A percentile compares a stretch with the other conserved stretches of the same genome.
Conservation (phyloP, 371 early-diverging fungal genomes). For the Mucor racemosus region DNA sequence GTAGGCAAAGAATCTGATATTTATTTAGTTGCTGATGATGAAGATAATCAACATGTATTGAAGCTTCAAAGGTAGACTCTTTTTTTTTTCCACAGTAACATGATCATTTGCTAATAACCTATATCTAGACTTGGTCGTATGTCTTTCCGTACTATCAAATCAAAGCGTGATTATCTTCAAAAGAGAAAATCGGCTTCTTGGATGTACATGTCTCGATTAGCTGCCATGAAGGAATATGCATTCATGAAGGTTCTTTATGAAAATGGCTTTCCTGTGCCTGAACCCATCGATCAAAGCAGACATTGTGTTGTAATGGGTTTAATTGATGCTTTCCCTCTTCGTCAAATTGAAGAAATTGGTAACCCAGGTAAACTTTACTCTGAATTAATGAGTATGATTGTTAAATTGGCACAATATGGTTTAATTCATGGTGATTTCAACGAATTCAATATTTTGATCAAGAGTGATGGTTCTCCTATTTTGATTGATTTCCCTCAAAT, state of each 20-base stretch:
- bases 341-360: constrained; percentile 84
- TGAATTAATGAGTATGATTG: constrained; percentile 93
- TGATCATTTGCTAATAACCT: neutral
- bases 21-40: constrained; percentile 93
- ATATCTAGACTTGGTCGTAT: constrained; percentile 89
- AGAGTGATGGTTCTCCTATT: constrained; percentile 81
- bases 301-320: constrained; percentile 99
- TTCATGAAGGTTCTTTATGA: constrained; percentile 95
- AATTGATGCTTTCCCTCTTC: constrained; percentile 93
- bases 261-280: constrained; percentile 96
- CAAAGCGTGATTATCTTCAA: constrained; percentile 95
- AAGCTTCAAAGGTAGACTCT: constrained; percentile 83
- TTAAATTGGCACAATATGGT: constrained; percentile 94
- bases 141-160: constrained; percentile 98
- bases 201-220: constrained; percentile 97
- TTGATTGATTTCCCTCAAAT: constrained; percentile 99
- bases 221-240: constrained; percentile 96
- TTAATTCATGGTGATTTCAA: constrained; percentile 99
- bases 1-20: constrained; percentile 99
- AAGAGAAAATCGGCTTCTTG: constrained; percentile 93
- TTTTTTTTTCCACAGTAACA: neutral
- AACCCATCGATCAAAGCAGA: constrained; percentile 91
- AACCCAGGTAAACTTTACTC: constrained; percentile 94
- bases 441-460: constrained; percentile 99
- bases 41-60: constrained; percentile 84